Conservation (phyloP, 2,329 filamentous ascomycete species). For the Fusarium veterinarium region DNA sequence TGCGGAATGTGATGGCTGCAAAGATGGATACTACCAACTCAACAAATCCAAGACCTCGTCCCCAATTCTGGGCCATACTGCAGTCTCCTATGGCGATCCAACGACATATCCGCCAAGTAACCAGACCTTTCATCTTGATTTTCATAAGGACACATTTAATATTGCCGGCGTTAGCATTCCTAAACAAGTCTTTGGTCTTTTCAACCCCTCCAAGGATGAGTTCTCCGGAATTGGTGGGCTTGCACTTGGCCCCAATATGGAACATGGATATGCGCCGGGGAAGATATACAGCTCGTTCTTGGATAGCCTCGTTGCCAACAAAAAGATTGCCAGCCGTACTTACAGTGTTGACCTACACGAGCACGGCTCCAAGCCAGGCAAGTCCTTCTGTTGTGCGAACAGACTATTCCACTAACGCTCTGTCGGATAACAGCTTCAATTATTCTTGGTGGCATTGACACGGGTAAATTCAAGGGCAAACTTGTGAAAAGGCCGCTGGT, state of each 20-base stretch:
- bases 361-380: background rate
- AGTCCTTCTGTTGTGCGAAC: background rate
- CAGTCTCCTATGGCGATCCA: background rate
- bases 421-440: background rate
- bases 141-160: fast-evolving
- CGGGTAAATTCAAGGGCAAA: background rate
- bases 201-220: background rate
- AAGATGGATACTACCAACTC: background rate
- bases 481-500: background rate
- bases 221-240: background rate
- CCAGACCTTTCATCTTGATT: fast-evolving
- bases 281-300: background rate
- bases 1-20: background rate
- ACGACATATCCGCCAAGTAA: background rate
- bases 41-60: background rate
- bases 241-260: fast-evolving
- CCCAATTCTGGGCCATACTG: fast-evolving
- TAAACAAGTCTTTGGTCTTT: background rate
- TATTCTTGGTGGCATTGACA: background rate
- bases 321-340: background rate
- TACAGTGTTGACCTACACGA: background rate
- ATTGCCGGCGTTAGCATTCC: background rate
- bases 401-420: fast-evolving
- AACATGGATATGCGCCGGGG: background rate
- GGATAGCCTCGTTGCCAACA: background rate